phyloP scores from a whole-genome alignment of 495 filamentous ascomycete genomes.

The Hyphodiscus hymeniophilus region DNA sequence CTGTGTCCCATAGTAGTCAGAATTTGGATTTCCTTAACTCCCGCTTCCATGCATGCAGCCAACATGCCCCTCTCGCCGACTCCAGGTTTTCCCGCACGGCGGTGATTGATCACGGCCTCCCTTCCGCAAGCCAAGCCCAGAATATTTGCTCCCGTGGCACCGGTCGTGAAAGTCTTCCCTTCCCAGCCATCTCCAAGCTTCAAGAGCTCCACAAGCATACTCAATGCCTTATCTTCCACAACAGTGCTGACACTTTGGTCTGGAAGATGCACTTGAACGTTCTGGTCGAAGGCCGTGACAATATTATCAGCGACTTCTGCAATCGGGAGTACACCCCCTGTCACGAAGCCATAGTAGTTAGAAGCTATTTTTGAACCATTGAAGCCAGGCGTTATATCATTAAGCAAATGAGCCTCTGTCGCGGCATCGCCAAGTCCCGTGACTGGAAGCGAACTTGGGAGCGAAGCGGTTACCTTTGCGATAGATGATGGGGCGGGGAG shows the following conservation, averaged over 20 bases:
- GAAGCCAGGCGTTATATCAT: slow-evolving; percentile 18
- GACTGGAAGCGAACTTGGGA: slow-evolving; percentile 9
- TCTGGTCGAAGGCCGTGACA: slow-evolving; percentile 72
- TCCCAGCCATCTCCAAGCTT: slow-evolving; percentile 41
- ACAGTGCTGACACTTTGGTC: slow-evolving; percentile 63
- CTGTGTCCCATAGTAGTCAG: slow-evolving; percentile 78
- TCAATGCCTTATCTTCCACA: slow-evolving; percentile 63
- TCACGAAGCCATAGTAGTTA: slow-evolving; percentile 82
- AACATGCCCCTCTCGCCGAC: slow-evolving; percentile 60
- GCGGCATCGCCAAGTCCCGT: slow-evolving; percentile 19
- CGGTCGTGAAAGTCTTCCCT: slow-evolving; percentile 76
- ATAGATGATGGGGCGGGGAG: slow-evolving; percentile 12
- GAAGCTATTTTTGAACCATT: slow-evolving; percentile 21
- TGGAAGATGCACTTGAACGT: slow-evolving; percentile 77
- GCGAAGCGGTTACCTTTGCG: background rate
- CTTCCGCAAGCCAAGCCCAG: slow-evolving; percentile 72
- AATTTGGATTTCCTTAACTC: slow-evolving; percentile 60
- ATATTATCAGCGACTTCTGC: slow-evolving; percentile 78
- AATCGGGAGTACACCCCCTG: slow-evolving; percentile 71
- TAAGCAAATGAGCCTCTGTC: slow-evolving; percentile 16
- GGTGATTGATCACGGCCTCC: slow-evolving; percentile 50
- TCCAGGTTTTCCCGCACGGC: slow-evolving; percentile 21
- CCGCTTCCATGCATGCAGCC: slow-evolving; percentile 52
- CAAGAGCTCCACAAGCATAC: slow-evolving; percentile 61
- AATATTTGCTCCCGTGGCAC: slow-evolving; percentile 80